These are phyloP conservation scores for Nicotiana undulata DNA, from an alignment of 257 asterid genomes.

Conservation along the genomic window DNA sequence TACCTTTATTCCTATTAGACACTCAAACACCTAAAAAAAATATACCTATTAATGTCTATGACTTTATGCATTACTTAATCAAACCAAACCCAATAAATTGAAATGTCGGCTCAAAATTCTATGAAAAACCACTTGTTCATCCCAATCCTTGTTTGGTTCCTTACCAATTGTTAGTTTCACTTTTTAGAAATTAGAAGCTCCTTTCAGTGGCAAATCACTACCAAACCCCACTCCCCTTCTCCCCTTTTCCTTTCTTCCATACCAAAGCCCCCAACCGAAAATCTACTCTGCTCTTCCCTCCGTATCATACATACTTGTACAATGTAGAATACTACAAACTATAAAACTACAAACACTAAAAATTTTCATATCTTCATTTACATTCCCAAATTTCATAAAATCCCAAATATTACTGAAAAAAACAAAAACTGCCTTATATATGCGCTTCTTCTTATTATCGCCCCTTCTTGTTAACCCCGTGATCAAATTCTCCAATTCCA, in stretches of 20 bases:
- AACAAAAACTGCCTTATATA: background rate
- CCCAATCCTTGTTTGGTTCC: too few species aligned
- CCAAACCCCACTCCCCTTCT: background rate
- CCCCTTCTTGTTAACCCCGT: background rate
- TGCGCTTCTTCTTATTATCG: slow-evolving; percentile 4
- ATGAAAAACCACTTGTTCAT: too few species aligned
- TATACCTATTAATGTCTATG: too few species aligned
- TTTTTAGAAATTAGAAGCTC: too few species aligned
- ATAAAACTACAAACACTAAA: background rate
- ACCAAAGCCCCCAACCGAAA: background rate
- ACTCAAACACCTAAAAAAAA: too few species aligned
- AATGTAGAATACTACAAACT: background rate
- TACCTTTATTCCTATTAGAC: too few species aligned
- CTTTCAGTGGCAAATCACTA: background rate
- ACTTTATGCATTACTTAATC: too few species aligned
- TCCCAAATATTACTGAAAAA: background rate
- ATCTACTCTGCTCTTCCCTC: background rate
- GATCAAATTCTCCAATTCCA: background rate
- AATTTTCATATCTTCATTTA: background rate
- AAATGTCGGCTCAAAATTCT: too few species aligned
- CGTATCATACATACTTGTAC: background rate
- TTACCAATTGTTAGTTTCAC: too few species aligned
- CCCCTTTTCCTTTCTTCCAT: background rate
- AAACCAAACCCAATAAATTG: too few species aligned
- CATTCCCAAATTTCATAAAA: background rate